A percentile compares a stretch with the other conserved stretches of the same genome.
Evolutionary conservation across 129 eudicot species (phyloP).

Genomic region (Lonicera japonica): DNA sequence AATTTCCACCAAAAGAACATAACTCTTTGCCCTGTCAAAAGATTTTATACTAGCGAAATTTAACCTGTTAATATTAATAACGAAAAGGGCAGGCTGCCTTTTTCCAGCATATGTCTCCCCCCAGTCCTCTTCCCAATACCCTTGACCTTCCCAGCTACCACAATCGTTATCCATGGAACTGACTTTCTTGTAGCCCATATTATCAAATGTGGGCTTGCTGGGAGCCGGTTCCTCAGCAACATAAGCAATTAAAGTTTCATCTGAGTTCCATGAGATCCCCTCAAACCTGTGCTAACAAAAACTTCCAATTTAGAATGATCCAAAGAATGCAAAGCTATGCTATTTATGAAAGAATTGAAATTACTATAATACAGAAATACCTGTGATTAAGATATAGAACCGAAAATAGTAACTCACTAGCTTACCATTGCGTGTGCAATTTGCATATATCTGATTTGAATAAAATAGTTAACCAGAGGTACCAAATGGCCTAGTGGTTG

Average conservation of each 20-base stretch:
- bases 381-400: too few species aligned
- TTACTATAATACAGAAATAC: too few species aligned
- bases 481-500: too few species aligned
- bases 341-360: too few species aligned
- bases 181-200: constrained; percentile 55
- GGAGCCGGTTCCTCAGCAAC: constrained; percentile 85
- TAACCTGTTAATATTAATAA: constrained; percentile 63
- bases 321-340: too few species aligned
- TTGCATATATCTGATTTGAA: too few species aligned
- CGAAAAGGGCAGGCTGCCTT: constrained; percentile 82
- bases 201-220: constrained; percentile 62
- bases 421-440: too few species aligned
- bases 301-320: too few species aligned
- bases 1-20: constrained; percentile 8
- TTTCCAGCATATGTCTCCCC: constrained; percentile 90
- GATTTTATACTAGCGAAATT: constrained; percentile 3
- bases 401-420: too few species aligned
- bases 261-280: constrained; percentile 91
- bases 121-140: constrained; percentile 96
- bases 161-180: constrained; percentile 63
- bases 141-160: constrained; percentile 92
- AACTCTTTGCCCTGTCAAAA: background rate
- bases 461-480: too few species aligned
- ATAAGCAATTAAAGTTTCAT: constrained; percentile 86
- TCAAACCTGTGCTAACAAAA: constrained; percentile 63